Evolutionary conservation across 352 stramenopile species (phyloP), one percentile per base, ranked within the genome.

Genomic region (Globisporangium nunn): DNA sequence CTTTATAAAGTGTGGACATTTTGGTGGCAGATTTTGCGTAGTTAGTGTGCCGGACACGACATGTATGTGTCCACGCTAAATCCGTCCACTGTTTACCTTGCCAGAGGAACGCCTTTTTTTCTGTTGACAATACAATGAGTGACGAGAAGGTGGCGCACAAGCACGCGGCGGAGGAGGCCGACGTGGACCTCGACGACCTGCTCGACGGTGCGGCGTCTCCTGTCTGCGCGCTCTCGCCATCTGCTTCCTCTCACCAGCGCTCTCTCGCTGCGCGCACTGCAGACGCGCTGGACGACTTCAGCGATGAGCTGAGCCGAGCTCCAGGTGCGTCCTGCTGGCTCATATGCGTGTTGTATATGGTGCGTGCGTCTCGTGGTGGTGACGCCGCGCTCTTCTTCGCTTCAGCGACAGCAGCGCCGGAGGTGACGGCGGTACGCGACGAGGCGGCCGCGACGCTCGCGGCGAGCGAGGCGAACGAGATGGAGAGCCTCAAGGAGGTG

Each of bases 201-300:
- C 77, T 93, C 23, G 80, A 91, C 29, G 83, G 83, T 91, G 59
- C 17, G 51, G 17, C 28, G 4, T 6, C 41, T 3, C 41, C 45
- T 57, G 33, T 6, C n/a, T 50, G 11, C 12, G 3, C 14, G 18
- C 6, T n/a, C 6, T 41, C 31, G 23, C 15, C 23, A 28, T 17
- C 37, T 43, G 39, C n/a, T n/a, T n/a, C n/a, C n/a, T n/a, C n/a
- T n/a, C n/a, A n/a, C n/a, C n/a, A n/a, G n/a, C n/a, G n/a, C n/a
- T n/a, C n/a, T n/a, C n/a, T n/a, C n/a, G n/a, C n/a, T n/a, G n/a
- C n/a, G n/a, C n/a, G n/a, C n/a, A n/a, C n/a, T n/a, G n/a, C n/a
- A 93, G 83, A 95, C 60, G 85, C 85, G 41, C 68, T 95, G 57
- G 80, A 95, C 39, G 82, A 95, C 56, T 95, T 95, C 62, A 76